A percentile compares a stretch with the other conserved stretches of the same genome.
These are phyloP conservation scores for Malassezia obtusa DNA, from an alignment of 1,284 basidiomycete genomes.

Conservation along the genomic window DNA sequence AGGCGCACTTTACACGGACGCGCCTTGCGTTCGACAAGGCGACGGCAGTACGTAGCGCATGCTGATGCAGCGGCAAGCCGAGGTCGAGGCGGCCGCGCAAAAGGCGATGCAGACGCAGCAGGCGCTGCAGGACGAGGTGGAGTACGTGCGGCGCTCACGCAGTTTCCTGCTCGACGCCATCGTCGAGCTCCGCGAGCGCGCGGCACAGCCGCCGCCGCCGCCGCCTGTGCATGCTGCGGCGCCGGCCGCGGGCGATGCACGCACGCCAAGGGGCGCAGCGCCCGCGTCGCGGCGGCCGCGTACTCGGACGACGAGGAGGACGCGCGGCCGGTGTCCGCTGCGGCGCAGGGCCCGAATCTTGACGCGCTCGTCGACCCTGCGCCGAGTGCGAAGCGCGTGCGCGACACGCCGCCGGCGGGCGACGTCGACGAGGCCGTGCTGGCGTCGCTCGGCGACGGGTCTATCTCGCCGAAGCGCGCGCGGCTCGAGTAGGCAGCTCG, in stretches of 20 bases:
- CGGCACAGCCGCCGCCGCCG: neutral
- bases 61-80: constrained; percentile 7
- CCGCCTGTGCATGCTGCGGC: neutral
- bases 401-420: neutral
- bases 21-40: constrained; percentile 10
- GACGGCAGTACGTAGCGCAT: constrained; percentile 9
- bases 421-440: neutral
- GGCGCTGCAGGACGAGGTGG: constrained; percentile 12
- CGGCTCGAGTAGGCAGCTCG: neutral
- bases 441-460: neutral
- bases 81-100: constrained; percentile 1
- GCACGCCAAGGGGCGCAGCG: neutral
- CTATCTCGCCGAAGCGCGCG: neutral
- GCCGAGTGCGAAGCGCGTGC: neutral
- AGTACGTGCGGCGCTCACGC: constrained; percentile 5
- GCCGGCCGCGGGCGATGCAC: neutral
- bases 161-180: constrained; percentile 15
- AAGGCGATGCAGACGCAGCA: constrained; percentile 10
- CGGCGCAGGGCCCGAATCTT: neutral
- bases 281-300: neutral
- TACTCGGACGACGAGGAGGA: constrained; percentile 13
- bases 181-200: neutral
- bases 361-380: neutral
- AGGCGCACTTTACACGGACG: constrained; percentile 15
- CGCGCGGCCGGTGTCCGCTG: neutral